Base-by-base conservation (phyloP, 345 rosid genomes). In the Melaleuca alternifolia region DNA sequence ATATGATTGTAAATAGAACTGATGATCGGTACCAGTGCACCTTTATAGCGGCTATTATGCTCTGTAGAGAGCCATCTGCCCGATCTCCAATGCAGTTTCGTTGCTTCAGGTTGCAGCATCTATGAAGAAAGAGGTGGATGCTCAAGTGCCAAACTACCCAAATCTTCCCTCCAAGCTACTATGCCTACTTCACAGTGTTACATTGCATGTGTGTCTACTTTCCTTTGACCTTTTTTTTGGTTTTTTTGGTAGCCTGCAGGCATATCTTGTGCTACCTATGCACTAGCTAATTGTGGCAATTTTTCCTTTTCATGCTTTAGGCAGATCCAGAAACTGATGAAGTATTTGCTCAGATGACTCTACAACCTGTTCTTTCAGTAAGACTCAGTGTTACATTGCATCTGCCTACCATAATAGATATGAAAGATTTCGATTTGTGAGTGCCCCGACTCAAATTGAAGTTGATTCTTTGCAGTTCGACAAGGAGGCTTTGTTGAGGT, bases 331-430 rank as follows among this genome's bases (percentile, higher is more conserved):
- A 97, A 88, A 96, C 99, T 6, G 99, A 97, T 82, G 99, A 96
- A 93, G 98, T 97, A 33, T 97, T 94, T 92, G 98, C 99, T 87
- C 99, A 96, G 89, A 96, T 97, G 99, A 94, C 98, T 65, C 98
- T 97, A 84, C 98, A 94, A 85, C 98, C 99, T 15, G 98, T 96
- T 88, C 87, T 94, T 89, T 90, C 92, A 11, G 97, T 95, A 89
- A 91, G 93, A 54, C 84, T 84, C 86, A 71, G 46, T 18, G 6
- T 71, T 33, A 18, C 79, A 37, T 37, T 71, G 48, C 48, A 71
- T 11, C 26, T 71, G 48, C 24, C 79, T 71, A 37, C 24, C 37
- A 2, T 65, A 37, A 2, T 33, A 71, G 79, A 71, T 20, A 18
- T 10, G 33, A 33, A 71, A 18, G 48, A 71, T 37, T 33, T 24